Base-by-base conservation (phyloP, 495 filamentous ascomycete genomes). In the Glutinoglossum americanum region DNA sequence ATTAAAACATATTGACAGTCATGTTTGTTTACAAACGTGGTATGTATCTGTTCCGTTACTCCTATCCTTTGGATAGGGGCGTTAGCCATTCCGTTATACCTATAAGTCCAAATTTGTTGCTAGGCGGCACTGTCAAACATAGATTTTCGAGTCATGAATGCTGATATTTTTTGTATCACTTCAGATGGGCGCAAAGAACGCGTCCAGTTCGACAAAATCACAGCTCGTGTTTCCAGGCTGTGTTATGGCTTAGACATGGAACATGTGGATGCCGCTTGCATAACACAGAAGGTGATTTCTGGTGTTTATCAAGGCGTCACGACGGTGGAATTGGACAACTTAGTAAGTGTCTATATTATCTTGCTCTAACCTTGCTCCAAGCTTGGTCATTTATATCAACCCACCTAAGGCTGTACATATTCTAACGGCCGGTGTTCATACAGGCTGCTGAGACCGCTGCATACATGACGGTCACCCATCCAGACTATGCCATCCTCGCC, bases 161-260 rank as follows among this genome's bases (percentile, higher is more conserved):
- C 30, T 58, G 26, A 26, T 28, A n/a, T 27, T 57, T 1, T 15
- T 26, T 27, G 21, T 27, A 8, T 19, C 7, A 23, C 7, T 21
- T 9, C 27, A 97, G 90, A 98, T 77, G 92, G 92, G 72, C 90
- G 92, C 76, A 95, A 97, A 76, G 92, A 98, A 80, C 92, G 92
- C 70, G 92, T 98, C 58, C 92, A 98, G 70, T 98, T 98, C 76
- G 92, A 98, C 75, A 98, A 98, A 74, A 98, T 98, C 78, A 97
- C 92, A 60, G 92, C 92, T 61, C 88, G 92, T 70, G 92, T 98
- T 47, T 98, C 92, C 28, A 78, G 92, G 56, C 79, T 98, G 56
- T 98, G 92, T 76, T 98, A 98, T 69, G 89, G 92, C 58, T 81
- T 98, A 57, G 93, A 98, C 68, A 76, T 82, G 47, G 92, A 96